Evolutionary conservation across 2,329 filamentous ascomycete species (phyloP), one percentile per base, ranked within the genome.

Genomic region (Ceratocystis smalleyi): DNA sequence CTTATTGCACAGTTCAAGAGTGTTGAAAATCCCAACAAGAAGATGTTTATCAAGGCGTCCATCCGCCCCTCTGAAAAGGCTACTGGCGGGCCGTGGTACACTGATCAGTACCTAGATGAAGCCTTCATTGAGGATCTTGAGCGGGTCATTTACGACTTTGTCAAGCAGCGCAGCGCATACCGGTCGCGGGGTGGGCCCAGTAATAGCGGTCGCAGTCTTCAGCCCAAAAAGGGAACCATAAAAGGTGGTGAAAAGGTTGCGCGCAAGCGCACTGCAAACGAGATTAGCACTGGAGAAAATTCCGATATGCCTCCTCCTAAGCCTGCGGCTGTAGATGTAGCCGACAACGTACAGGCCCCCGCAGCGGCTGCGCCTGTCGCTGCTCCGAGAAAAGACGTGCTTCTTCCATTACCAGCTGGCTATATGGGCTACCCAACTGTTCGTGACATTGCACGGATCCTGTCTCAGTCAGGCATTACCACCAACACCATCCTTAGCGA

Each of bases 31-130:
- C 89, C 90, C 32, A 88, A 86, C 69, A 88, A 94, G 72, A 96
- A 95, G 76, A 96, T 95, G 82, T 99, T 94, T 79, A 95, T 99
- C 81, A 86, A 96, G 71, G 84, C 86, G 63, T 86, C 86, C 68
- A 82, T 99, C 67, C 83, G 85, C 10, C 92, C 94, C 0, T 89
- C 87, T 63, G 91, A 96, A 67, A 88, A 94, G 67, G 89, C 95
- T 59, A 95, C 91, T 0, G 94, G 94, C 59, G 94, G 94, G 1
- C 88, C 90, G 7, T 99, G 92, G 89, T 96, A 94, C 73, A 91
- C 89, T 6, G 91, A 96, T 68, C 89, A 90, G 62, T 88, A 91
- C 68, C 81, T 97, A 12, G 94, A 99, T 74, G 86, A 88, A 68
- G 88, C 87, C 66, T 89, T 99, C 72, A 91, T 97, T 70, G 84